Base-by-base conservation (phyloP, 805 yeast species). In the Spathaspora arborariae region DNA sequence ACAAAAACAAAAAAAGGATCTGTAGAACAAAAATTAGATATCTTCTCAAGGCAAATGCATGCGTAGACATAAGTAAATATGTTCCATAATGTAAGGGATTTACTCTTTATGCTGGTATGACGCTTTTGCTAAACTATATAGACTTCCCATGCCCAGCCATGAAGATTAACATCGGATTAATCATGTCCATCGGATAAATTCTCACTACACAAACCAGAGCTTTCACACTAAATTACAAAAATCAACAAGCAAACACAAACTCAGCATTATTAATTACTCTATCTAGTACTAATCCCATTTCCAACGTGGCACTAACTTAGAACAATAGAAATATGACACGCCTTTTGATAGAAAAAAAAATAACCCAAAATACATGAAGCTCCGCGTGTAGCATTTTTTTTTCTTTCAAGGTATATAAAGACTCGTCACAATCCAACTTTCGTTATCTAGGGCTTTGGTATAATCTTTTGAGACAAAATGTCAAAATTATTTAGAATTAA, bases 401-500 rank as follows among this genome's bases (percentile, higher is more conserved):
- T 27, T 27, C 15, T 27, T 4, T 30, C 35, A 13, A 15, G 35
- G n/a, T 13, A 15, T 30, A 30, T 30, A 30, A 30, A 30, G 35
- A 30, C 18, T 13, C 35, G n/a, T 15, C 6, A 3, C 3, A 10
- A 7, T 30, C 27, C 27, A 13, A 9, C 35, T 30, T 30, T 15
- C n/a, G 5, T 13, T 30, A 15, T 30, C 15, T 30, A 13, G 8
- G 27, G 5, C 35, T 13, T 13, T 22, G 9, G 9, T 22, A 22
- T 22, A 6, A 7, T 30, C 18, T 30, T 13, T 27, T 4, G 35
- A 30, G 18, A 34, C 9, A 43, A 39, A 18, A 64, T 65, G 69
- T 58, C 65, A 18, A 49, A 49, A 33, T 56, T 71, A 40, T 69
- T 69, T 52, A 69, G 73, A 66, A 62, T 70, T 54, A 68, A 70